Evolutionary conservation across 148 eudicot genomes (phyloP), one percentile per base, ranked within the genome.

Genomic region (Simmondsia chinensis): DNA sequence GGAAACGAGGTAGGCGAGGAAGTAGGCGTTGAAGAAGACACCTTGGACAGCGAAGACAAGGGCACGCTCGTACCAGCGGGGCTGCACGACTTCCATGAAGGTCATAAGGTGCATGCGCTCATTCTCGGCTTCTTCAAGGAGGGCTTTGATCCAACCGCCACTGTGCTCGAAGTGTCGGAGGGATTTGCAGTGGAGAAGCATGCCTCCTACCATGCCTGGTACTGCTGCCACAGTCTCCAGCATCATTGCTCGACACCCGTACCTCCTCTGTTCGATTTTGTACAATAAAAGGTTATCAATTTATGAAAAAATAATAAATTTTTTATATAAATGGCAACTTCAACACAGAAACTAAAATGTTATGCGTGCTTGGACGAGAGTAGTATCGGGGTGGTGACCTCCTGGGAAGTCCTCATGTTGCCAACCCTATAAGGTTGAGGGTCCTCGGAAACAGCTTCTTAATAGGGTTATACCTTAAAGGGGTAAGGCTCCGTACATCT

Each of bases 91-190:
- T 41, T 87, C 96, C 79, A 79, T 71, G 82, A 87, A 87, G 1
- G 96, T 82, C 96, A 87, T 79, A 7, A 87, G 84, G 59, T 87
- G 96, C 96, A 87, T 87, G n/a, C 88, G 66, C 60, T 87, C 96
- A 21, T 87, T 87, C 48, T 87, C 94, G 0, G 96, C 96, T 38
- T 87, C 96, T 51, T 87, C 96, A 0, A 87, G 63, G 20, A 87
- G 61, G 16, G 94, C 76, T 39, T 71, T 87, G 68, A 87, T 79
- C 96, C 96, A 87, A 7, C 96, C 96, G 0, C 96, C 96, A 20
- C 96, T 82, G 10, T 82, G 94, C 65, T 87, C 96, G 22, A 87
- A 87, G 34, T 69, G 70, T 31, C 96, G 37, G 4, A 87, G 49
- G 43, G 96, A 87, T 51, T 74, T 82, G 63, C 68, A 83, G 72